Conservation (phyloP, 1,284 basidiomycete genomes). For the Sporisorium scitamineum region DNA sequence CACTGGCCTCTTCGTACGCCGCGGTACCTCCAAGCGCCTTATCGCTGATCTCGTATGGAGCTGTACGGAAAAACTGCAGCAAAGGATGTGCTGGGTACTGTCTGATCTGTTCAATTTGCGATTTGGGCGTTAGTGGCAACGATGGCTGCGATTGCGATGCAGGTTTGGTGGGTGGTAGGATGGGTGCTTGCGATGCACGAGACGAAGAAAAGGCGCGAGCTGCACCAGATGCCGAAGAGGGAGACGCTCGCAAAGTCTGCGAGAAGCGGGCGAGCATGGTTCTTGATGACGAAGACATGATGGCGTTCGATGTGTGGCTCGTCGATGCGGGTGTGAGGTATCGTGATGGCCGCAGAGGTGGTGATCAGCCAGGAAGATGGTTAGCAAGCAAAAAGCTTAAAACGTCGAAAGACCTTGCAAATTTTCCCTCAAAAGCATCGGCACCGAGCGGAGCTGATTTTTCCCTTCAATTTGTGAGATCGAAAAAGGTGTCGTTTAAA, state of each 20-base stretch:
- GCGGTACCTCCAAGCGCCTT: slow-evolving; percentile 29
- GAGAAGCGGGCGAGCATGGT: slow-evolving; percentile 23
- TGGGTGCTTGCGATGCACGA: slow-evolving; percentile 34
- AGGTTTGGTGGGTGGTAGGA: slow-evolving; percentile 36
- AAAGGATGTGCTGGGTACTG: slow-evolving; percentile 65
- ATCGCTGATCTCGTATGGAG: slow-evolving; percentile 34
- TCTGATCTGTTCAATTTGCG: slow-evolving; percentile 44
- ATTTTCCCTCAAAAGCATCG: slow-evolving; percentile 11
- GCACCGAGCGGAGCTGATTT: slow-evolving; percentile 4
- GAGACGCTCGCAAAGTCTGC: slow-evolving; percentile 27
- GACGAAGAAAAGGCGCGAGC: slow-evolving; percentile 37
- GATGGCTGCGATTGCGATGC: slow-evolving; percentile 44
- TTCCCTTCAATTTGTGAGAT: slow-evolving; percentile 7
- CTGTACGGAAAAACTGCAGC: slow-evolving; percentile 62
- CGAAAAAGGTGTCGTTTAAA: not conserved
- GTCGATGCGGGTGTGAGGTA: not conserved
- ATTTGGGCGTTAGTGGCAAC: slow-evolving; percentile 17
- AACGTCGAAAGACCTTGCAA: slow-evolving; percentile 5
- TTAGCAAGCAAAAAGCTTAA: not conserved
- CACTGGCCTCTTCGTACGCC: slow-evolving; percentile 30
- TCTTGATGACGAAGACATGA: slow-evolving; percentile 25
- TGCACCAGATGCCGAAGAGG: not conserved
- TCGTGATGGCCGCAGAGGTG: no score
- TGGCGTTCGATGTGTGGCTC: not conserved
- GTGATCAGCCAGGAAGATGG: slow-evolving; percentile 1